Conservation (phyloP, 768 basidiomycete species). For the Terana coerulea region DNA sequence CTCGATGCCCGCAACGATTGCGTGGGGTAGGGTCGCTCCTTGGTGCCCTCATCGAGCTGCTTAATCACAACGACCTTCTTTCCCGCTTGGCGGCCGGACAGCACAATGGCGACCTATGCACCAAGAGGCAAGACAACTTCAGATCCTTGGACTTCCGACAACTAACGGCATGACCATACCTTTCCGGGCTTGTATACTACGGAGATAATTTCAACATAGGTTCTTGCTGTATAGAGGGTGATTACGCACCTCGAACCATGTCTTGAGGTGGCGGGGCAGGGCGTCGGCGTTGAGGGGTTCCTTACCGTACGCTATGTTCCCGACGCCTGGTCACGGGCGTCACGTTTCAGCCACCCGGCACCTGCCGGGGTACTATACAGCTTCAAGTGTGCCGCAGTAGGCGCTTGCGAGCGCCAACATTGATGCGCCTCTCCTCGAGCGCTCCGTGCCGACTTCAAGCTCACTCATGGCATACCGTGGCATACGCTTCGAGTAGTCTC, state of each 20-base stretch:
- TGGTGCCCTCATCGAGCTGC: conserved; percentile 94
- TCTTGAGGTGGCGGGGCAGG: conserved; percentile 32
- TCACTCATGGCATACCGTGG: too few species aligned
- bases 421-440: too few species aligned
- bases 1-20: conserved; percentile 97
- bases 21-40: conserved; percentile 95
- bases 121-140: not conserved
- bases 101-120: conserved; percentile 85
- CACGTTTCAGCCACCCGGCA: conserved; percentile 33
- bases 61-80: conserved; percentile 99
- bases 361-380: conserved; percentile 29
- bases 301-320: conserved; percentile 18
- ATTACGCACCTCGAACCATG: conserved; percentile 38
- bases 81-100: conserved; percentile 98
- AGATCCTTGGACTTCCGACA: not conserved
- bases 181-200: conserved; percentile 95
- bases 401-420: too few species aligned
- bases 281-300: conserved; percentile 27
- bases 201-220: conserved; percentile 15
- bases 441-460: too few species aligned
- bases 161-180: conserved; percentile 38
- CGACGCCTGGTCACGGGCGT: not conserved
- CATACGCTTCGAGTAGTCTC: too few species aligned
- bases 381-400: too few species aligned
- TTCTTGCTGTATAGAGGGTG: not conserved